Base-by-base conservation (phyloP, 2,329 filamentous ascomycete species). In the Claviceps humidiphila region DNA sequence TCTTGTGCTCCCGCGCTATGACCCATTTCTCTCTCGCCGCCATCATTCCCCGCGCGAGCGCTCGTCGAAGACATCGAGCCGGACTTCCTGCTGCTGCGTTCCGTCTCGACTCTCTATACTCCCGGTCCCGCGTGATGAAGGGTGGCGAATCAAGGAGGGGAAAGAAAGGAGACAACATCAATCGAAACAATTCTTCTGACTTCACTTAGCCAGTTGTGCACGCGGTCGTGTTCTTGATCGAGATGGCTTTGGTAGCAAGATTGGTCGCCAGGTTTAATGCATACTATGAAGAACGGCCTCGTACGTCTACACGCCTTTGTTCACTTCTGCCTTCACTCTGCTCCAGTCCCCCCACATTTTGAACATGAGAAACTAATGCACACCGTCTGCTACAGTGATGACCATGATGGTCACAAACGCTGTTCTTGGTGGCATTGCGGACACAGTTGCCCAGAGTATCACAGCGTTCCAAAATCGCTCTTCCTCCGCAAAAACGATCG, bases 371-470 rank as follows among this genome's bases (percentile, higher is more conserved):
- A 17, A 14, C 34, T 50, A 53, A 49, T 50, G 34, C n/a, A 38
- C 20, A 38, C 20, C n/a, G 3, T 24, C 14, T 39, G 16, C 54
- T 40, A 50, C 65, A 87, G 87, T 98, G 43, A 80, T 98, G 63
- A 98, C 93, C 56, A 98, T 95, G 70, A 98, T 98, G 91, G 88
- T 96, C 65, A 95, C 91, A 67, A 98, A 98, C 73, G 87, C 93
- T 59, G 85, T 97, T 53, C 82, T 98, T 54, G 89, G 89, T 71
- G 93, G 93, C 61, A 85, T 98, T 60, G 93, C 93, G 68, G 93
- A 98, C 69, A 97, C 93, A 38, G 88, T 95, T 47, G 93, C 93
- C 54, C 93, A 98, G 69, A 84, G 87, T 54, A 86, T 98, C 65
- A 95, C 93, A 3, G 82, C 89, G 20, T 79, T 95, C 55, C 84